Conservation (phyloP, 495 filamentous ascomycete species). For the Penicillium egyptiacum region DNA sequence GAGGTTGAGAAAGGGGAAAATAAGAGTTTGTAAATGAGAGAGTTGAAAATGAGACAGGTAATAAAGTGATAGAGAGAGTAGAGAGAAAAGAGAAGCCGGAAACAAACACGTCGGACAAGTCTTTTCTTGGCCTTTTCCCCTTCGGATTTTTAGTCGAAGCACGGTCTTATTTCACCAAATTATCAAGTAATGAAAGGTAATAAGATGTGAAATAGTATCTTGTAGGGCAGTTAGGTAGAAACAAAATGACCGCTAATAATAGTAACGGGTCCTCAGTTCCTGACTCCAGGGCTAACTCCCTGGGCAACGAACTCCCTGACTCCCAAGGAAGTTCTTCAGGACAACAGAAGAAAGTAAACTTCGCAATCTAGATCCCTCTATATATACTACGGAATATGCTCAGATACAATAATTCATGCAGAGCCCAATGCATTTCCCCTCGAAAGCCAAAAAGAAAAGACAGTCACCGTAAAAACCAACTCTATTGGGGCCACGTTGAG, state of each 20-base stretch:
- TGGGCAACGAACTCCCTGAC: too few species aligned
- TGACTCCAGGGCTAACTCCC: neutral
- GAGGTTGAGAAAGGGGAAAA: constrained; percentile 9
- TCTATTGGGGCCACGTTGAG: constrained; percentile 29
- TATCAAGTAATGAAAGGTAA: neutral
- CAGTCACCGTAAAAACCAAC: neutral
- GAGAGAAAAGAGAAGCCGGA: constrained; percentile 11
- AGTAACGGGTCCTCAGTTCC: neutral
- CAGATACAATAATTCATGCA: constrained; percentile 4
- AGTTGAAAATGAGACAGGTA: constrained; percentile 6
- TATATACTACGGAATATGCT: neutral
- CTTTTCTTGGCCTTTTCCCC: constrained; percentile 19
- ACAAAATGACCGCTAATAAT: neutral
- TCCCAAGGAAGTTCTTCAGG: neutral
- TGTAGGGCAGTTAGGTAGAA: neutral
- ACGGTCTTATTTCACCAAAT: neutral
- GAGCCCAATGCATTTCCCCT: neutral
- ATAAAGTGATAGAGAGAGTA: constrained; percentile 1
- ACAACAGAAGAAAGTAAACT: neutral
- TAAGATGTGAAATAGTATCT: neutral
- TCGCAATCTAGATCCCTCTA: neutral
- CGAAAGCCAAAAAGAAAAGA: neutral
- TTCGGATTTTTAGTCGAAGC: constrained; percentile 22
- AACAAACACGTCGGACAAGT: constrained; percentile 2
- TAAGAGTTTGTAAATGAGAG: constrained; percentile 6